Evolutionary conservation across 1,284 basidiomycete genomes (phyloP), one percentile per base, ranked within the genome.

Genomic region (Gymnopus androsaceus): DNA sequence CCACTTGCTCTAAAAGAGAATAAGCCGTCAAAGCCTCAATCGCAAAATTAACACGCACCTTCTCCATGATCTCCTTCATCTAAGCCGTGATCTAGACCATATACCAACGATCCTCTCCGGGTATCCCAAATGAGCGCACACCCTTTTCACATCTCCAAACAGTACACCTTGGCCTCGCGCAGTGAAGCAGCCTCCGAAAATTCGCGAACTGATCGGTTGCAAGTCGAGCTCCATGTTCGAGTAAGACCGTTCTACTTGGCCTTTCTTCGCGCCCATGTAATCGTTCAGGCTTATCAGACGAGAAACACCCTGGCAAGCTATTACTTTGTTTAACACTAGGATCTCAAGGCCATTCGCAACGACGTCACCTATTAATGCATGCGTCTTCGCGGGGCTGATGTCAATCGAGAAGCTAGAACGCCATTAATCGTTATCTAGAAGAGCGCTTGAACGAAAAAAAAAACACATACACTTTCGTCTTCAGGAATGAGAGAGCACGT

Each of bases 41-140:
- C 25, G 41, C 30, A 47, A 48, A 38, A 52, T 27, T 23, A 17
- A 50, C 44, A 65, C 74, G 55, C 62, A 85, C 84, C 78, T 64
- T 83, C 79, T 9, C 42, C 51, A 12, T 19, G 23, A 15, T 54
- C 56, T n/a, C 33, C 30, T 12, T 50, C 56, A 7, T 27, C 34
- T 19, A 44, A 11, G 15, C 75, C 75, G 60, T 84, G 82, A 60
- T 83, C 79, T 61, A 87, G 63, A 31, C 79, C 84, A 65, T 80
- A 82, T 14, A 82, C 72, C 34, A 85, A 67, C 3, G 69, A 70
- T 12, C 75, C 78, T 54, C 74, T 80, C 62, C 70, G 71, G 63
- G 72, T 75, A 62, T 87, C 82, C 85, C 86, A 87, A 36, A 83
- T 78, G 37, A 85, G 69, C 21, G 81, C 71, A 65, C 76, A 82